Evolutionary conservation across 148 eudicot genomes (phyloP).

Genomic region (Rhododendron henanense): DNA sequence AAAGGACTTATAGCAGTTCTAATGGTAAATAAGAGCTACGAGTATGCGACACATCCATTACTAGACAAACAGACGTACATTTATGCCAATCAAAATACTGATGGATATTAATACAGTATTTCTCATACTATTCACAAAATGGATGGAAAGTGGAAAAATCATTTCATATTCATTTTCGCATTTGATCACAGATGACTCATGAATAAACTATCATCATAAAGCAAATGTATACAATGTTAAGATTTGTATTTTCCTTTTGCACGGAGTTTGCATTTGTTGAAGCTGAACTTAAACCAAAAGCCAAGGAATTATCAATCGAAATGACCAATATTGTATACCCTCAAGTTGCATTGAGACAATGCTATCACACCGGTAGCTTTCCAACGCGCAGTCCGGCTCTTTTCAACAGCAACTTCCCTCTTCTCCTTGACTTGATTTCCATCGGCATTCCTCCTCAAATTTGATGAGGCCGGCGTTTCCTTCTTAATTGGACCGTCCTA

Average conservation of each 20-base stretch:
- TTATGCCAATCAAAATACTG: background rate
- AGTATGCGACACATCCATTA: background rate
- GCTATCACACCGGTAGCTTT: constrained; percentile 66
- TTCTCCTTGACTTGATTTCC: constrained; percentile 15
- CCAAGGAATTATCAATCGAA: background rate
- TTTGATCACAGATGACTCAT: background rate
- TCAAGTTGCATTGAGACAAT: constrained; percentile 47
- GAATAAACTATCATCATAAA: background rate
- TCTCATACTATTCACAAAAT: background rate
- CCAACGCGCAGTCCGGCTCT: constrained; percentile 62
- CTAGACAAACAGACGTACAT: background rate
- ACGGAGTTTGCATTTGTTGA: background rate
- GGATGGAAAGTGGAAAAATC: background rate
- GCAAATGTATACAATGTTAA: background rate
- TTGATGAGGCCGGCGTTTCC: constrained; percentile 36
- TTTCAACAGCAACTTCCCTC: constrained; percentile 25
- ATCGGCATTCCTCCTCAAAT: constrained; percentile 27
- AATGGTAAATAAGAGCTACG: background rate
- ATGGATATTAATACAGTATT: background rate
- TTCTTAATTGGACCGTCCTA: constrained; percentile 77
- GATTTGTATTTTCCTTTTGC: background rate
- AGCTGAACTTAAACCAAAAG: background rate
- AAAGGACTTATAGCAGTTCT: background rate
- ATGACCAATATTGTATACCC: constrained; percentile 32
- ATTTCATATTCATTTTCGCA: background rate